These are phyloP conservation scores for Nothophaeocryptopus gaeumannii DNA, from an alignment of 2,329 filamentous ascomycete genomes.

Conservation along the genomic window DNA sequence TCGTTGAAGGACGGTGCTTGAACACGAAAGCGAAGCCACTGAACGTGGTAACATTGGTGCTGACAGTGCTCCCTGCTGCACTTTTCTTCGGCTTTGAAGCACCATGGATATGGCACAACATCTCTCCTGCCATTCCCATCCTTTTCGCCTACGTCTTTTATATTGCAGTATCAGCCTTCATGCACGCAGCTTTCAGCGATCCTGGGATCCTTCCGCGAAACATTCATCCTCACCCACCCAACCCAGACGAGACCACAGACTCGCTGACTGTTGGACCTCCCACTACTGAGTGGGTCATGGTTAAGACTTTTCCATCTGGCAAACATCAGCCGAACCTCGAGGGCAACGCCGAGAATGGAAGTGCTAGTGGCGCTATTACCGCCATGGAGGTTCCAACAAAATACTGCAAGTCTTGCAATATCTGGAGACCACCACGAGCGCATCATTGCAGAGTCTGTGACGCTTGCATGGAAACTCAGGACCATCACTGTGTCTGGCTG, in stretches of 20 bases:
- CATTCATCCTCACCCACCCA: conserved; percentile 79
- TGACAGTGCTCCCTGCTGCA: conserved; percentile 73
- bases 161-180: conserved; percentile 85
- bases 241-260: conserved; percentile 67
- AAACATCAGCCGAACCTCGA: conserved; percentile 10
- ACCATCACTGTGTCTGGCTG: conserved; percentile 98
- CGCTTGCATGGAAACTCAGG: conserved; percentile 94
- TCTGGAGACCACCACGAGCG: conserved; percentile 92
- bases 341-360: conserved; percentile 16
- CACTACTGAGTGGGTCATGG: conserved; percentile 90
- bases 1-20: conserved; percentile 77
- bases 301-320: conserved; percentile 43
- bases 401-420: conserved; percentile 95
- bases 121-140: conserved; percentile 85
- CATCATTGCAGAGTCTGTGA: conserved; percentile 97
- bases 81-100: conserved; percentile 86
- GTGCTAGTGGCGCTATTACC: conserved; percentile 42
- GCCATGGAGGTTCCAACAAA: conserved; percentile 98
- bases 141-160: conserved; percentile 89
- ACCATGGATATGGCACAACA: conserved; percentile 78
- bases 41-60: conserved; percentile 78
- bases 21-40: conserved; percentile 80
- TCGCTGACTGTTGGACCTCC: conserved; percentile 77
- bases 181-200: conserved; percentile 89
- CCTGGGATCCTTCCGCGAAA: conserved; percentile 93